phyloP scores from a whole-genome alignment of 805 yeast species.

The Yamadazyma nakazawae region DNA sequence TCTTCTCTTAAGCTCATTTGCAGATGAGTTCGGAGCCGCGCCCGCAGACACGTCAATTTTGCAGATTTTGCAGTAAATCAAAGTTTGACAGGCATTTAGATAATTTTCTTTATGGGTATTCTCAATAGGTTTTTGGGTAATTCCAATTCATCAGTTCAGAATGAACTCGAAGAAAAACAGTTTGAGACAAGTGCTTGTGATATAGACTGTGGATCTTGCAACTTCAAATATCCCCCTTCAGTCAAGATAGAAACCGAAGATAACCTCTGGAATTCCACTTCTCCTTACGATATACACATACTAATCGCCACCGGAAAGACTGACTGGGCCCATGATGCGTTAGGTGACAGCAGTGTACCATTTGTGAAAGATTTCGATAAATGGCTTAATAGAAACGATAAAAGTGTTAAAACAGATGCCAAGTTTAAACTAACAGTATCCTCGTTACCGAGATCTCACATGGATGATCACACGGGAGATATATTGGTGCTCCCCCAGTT shows the following conservation, averaged over 20 bases:
- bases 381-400: conserved; percentile 24
- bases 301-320: conserved; percentile 78
- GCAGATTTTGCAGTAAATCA: too few species aligned
- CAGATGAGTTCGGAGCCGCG: not conserved
- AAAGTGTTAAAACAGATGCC: not conserved
- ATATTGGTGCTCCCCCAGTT: conserved; percentile 71
- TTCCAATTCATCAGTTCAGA: not conserved
- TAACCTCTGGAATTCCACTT: conserved; percentile 65
- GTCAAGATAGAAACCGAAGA: conserved; percentile 40
- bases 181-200: conserved; percentile 45
- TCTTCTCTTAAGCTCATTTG: too few species aligned
- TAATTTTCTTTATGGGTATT: not conserved
- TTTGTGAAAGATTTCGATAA: conserved; percentile 43
- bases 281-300: conserved; percentile 66
- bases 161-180: conserved; percentile 11
- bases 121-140: not conserved
- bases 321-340: conserved; percentile 84
- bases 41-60: not conserved
- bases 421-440: conserved; percentile 51
- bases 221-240: conserved; percentile 49
- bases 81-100: too few species aligned
- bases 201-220: conserved; percentile 54
- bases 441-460: conserved; percentile 47
- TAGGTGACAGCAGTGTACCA: conserved; percentile 34
- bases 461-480: conserved; percentile 41